Evolutionary conservation across 345 rosid genomes (phyloP), one percentile per base, ranked within the genome.

Genomic region (Nasturtium officinale): DNA sequence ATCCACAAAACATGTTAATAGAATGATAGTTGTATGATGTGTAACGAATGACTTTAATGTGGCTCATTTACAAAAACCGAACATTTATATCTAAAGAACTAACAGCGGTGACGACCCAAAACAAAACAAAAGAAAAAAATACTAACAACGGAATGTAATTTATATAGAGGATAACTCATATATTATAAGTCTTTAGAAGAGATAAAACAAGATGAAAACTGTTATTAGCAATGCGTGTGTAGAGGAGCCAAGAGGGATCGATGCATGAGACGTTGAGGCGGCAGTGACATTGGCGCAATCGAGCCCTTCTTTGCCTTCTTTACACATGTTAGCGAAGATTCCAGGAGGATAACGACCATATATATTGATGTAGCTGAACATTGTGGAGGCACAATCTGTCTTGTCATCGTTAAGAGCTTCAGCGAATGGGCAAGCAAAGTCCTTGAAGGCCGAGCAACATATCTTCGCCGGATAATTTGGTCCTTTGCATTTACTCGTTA

Each of bases 301-400:
- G 2, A 92, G 90, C 11, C 98, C 98, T 0, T 85, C 52, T 69
- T 83, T 79, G 21, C 79, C 89, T 72, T 82, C 90, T 26, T 66
- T 79, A 76, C 94, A 89, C 67, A 81, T 76, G 9, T 83, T 85
- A 64, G 98, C 83, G 28, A 92, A 92, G 40, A 92, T 81, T 30
- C 98, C 98, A 1, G 90, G 94, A 11, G 96, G 96, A 72, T 87
- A 89, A 67, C 82, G 91, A 1, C 98, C 94, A 6, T 83, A 82
- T 52, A 87, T 77, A 73, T 92, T 89, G 40, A 92, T 92, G 89
- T 88, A 89, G 60, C 94, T 89, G 75, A 92, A 89, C 98, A 92
- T 89, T 50, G 90, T 87, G 2, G 82, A 3, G 6, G 96, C 88
- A 70, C 94, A 89, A 51, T 89, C 87, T 15, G 48, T 78, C 13